Base-by-base conservation (phyloP, 2,329 filamentous ascomycete species). In the Cyclaneusma minus region DNA sequence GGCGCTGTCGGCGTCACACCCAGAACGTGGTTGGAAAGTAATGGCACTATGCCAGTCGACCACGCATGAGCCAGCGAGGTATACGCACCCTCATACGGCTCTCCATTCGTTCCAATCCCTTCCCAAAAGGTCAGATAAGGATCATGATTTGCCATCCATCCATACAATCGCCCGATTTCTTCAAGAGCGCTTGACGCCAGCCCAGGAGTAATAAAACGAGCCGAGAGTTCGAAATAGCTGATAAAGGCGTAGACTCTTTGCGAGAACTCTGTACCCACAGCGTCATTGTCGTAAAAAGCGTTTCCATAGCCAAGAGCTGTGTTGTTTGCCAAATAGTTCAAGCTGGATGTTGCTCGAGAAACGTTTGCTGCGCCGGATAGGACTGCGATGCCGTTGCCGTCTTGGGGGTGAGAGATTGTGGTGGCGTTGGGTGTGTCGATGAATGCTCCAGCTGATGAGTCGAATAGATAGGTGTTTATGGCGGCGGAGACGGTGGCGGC, bases 201-300 rank as follows among this genome's bases (percentile, higher is more conserved):
- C 0, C 47, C 50, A 7, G 27, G 41, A 13, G 43, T 41, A 8
- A 38, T 38, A 35, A 65, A 62, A 7, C 60, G 55, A 8, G 60
- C 61, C n/a, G 53, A 49, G 11, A 60, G 47, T 43, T 65, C 62
- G 34, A 65, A 64, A 38, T 60, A 65, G 2, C 60, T 64, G 11
- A 58, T 53, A 33, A 65, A 64, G 3, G 62, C 50, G 29, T 65
- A 65, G 3, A 64, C 60, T 8, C 59, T 50, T 25, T 56, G 40
- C 3, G 50, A 50, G 36, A 54, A 62, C 1, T 48, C 52, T 0
- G 33, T 34, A 1, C 36, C 39, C 4, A 62, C 39, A 3, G 46
- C 37, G 22, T 49, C 54, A 19, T 52, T 57, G 38, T 65, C 60
- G 37, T 60, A 65, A 37, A 65, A 65, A 2, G 62, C 48, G 35